Percentiles rank a stretch among this genome's conserved stretches.
Evolutionary conservation across 345 rosid species (phyloP).

Genomic region (Crucihimalaya himalaica): DNA sequence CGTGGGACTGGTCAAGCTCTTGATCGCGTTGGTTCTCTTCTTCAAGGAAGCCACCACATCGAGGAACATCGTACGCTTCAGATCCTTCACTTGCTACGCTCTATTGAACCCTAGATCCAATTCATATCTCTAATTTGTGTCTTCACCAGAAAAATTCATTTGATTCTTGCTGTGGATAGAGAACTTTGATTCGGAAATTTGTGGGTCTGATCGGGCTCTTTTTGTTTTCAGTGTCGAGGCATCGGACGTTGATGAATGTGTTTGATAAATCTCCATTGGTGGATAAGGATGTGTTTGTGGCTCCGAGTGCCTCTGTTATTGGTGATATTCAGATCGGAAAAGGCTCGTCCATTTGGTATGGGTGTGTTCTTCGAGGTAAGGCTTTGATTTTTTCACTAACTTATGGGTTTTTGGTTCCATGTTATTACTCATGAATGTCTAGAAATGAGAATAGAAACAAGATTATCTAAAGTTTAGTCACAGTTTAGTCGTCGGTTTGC

Average conservation of each 20-base stretch:
- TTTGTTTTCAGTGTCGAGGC: constrained; percentile 67
- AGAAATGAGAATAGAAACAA: no score
- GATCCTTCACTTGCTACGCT: not conserved
- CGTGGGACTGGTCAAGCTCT: constrained; percentile 92
- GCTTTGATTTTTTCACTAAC: not conserved
- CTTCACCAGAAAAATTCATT: not conserved
- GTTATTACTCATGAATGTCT: no score
- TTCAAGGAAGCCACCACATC: constrained; percentile 72
- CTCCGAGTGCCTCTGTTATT: constrained; percentile 90
- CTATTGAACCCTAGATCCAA: constrained; percentile 31
- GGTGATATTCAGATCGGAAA: constrained; percentile 89
- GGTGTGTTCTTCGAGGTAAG: constrained; percentile 93
- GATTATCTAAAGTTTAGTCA: no score
- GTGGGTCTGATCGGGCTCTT: not conserved
- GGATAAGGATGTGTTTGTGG: constrained; percentile 86
- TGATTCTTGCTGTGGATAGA: not conserved
- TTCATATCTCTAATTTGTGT: constrained; percentile 7
- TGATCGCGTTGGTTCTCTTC: constrained; percentile 88
- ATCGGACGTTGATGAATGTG: constrained; percentile 89
- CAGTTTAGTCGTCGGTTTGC: not conserved
- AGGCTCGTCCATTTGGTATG: constrained; percentile 94
- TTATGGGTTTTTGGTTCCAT: no score
- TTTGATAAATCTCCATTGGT: constrained; percentile 84
- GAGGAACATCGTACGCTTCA: constrained; percentile 66
- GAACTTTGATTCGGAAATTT: not conserved